Evolutionary conservation across 1,139 yeast species (phyloP).

Genomic region (Suhomyces chickasaworum): DNA sequence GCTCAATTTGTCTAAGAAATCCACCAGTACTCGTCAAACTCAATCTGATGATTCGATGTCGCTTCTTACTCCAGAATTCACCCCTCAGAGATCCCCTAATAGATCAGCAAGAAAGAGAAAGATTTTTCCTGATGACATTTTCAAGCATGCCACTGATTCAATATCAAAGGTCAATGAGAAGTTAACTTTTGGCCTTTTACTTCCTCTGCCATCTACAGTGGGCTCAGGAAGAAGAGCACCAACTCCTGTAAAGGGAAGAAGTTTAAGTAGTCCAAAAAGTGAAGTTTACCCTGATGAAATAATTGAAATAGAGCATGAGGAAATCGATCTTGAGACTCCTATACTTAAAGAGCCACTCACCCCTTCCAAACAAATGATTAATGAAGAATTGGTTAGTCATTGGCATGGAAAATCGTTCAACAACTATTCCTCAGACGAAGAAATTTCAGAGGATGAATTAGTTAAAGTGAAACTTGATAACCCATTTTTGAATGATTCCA

Average conservation of each 20-base stretch:
- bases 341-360: conserved; percentile 23
- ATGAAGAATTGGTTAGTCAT: conserved; percentile 34
- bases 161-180: conserved; percentile 12
- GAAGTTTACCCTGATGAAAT: conserved; percentile 7
- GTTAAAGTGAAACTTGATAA: conserved; percentile 13
- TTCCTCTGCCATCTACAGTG: conserved; percentile 46
- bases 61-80: conserved; percentile 39
- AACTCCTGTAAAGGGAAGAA: conserved; percentile 2
- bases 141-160: conserved; percentile 14
- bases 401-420: conserved; percentile 43
- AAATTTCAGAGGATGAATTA: conserved; percentile 19
- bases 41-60: not conserved
- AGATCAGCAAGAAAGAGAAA: conserved; percentile 17
- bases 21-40: not conserved
- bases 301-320: conserved; percentile 20
- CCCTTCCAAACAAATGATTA: conserved; percentile 39
- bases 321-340: conserved; percentile 12
- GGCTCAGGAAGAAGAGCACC: conserved; percentile 38
- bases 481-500: conserved; percentile 16
- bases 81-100: conserved; percentile 32
- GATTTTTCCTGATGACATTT: conserved; percentile 20
- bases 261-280: conserved; percentile 6
- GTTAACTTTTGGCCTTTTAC: conserved; percentile 31
- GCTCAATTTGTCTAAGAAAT: conserved; percentile 1
- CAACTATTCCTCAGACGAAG: conserved; percentile 35